phyloP scores from a whole-genome alignment of 2,329 filamentous ascomycete genomes.

The Cytospora piceicola region DNA sequence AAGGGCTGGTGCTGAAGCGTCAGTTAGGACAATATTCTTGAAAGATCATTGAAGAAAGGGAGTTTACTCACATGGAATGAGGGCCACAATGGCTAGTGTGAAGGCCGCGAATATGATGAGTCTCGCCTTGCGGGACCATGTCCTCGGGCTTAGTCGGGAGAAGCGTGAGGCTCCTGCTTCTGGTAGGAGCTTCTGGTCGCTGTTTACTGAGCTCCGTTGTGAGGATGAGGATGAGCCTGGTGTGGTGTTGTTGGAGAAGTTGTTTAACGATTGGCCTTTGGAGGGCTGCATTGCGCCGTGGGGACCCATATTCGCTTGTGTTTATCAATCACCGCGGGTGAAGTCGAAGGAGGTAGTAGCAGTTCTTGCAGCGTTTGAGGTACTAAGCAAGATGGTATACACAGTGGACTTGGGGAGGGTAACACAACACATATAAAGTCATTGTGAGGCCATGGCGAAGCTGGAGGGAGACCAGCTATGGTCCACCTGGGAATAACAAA shows the following conservation, averaged over 20 bases:
- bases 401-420: no score
- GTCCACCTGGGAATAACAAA: neutral
- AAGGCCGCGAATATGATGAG: constrained; percentile 17
- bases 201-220: constrained; percentile 12
- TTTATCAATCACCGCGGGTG: no score
- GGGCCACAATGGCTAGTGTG: constrained; percentile 13
- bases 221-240: neutral
- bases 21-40: constrained; percentile 3
- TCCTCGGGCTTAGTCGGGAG: constrained; percentile 19
- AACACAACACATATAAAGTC: no score
- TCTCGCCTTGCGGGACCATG: constrained; percentile 27
- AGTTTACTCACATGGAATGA: constrained; percentile 23
- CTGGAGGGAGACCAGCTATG: no score
- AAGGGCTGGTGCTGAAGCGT: constrained; percentile 17
- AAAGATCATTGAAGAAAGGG: neutral
- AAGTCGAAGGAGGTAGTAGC: no score
- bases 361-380: no score
- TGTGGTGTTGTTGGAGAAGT: neutral
- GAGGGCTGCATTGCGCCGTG: neutral
- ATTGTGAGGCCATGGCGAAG: no score
- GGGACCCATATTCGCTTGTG: no score
- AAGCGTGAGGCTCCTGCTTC: neutral
- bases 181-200: neutral
- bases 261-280: neutral
- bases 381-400: no score